Evolutionary conservation across 495 filamentous ascomycete genomes (phyloP).

Genomic region (Platismatia glauca): DNA sequence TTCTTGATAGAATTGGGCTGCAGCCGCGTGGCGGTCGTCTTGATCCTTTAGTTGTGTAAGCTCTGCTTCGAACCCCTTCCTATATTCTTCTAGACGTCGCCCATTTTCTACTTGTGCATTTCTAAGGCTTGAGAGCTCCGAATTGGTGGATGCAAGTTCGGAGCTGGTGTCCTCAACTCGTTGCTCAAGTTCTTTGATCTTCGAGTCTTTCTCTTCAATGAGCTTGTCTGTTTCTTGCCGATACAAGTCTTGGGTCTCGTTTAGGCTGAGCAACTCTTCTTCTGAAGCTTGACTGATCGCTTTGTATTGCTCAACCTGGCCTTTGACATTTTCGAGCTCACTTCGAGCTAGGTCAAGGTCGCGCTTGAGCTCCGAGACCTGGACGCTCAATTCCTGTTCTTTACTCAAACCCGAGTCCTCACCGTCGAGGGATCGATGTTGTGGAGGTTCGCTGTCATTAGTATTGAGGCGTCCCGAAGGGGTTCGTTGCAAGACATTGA

Average conservation of each 20-base stretch:
- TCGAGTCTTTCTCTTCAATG: constrained; percentile 62
- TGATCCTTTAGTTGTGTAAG: constrained; percentile 79
- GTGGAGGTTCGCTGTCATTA: constrained; percentile 29
- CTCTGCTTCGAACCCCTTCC: constrained; percentile 59
- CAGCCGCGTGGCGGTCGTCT: constrained; percentile 64
- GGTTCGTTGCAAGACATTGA: constrained; percentile 65
- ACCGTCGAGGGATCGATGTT: constrained; percentile 31
- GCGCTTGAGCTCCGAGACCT: constrained; percentile 74
- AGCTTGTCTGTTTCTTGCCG: constrained; percentile 70
- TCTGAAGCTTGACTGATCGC: constrained; percentile 82
- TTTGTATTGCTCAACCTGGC: constrained; percentile 77
- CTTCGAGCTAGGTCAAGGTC: constrained; percentile 65
- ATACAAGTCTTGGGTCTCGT: constrained; percentile 76
- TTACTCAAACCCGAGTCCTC: constrained; percentile 50
- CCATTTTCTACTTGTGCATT: constrained; percentile 64
- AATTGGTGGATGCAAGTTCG: constrained; percentile 71
- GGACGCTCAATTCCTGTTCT: constrained; percentile 77
- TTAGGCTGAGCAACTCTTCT: constrained; percentile 71
- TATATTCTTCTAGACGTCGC: constrained; percentile 73
- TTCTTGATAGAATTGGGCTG: constrained; percentile 74
- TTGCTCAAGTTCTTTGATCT: constrained; percentile 69
- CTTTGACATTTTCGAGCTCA: constrained; percentile 69
- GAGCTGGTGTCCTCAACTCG: constrained; percentile 69
- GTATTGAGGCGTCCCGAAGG: constrained; percentile 48
- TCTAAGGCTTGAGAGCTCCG: constrained; percentile 66